These are phyloP conservation scores for Cutaneotrichosporon mucoides DNA, from an alignment of 1,284 basidiomycete species.

Conservation along the genomic window DNA sequence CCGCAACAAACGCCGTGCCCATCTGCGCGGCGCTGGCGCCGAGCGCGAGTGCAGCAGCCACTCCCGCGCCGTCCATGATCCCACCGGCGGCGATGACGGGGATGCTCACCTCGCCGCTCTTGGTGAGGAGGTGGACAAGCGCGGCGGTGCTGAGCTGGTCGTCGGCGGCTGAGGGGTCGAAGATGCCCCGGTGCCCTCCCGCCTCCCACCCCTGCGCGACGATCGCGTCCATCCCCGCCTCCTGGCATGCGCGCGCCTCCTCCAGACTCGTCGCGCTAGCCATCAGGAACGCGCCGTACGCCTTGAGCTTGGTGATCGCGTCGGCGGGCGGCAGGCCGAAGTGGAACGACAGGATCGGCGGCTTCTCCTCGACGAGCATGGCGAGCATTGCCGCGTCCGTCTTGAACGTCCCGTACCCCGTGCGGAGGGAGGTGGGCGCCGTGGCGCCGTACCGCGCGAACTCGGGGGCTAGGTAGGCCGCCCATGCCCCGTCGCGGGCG, in stretches of 20 bases:
- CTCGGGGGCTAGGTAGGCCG: slow-evolving; percentile 21
- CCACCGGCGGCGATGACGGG: slow-evolving; percentile 41
- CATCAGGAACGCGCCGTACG: slow-evolving; percentile 23
- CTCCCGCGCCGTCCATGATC: slow-evolving; percentile 33
- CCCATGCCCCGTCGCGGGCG: slow-evolving; percentile 21
- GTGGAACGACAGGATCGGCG: slow-evolving; percentile 38
- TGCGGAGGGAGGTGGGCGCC: slow-evolving; percentile 22
- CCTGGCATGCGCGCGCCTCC: slow-evolving; percentile 27
- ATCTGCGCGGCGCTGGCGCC: slow-evolving; percentile 37
- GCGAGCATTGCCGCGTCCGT: slow-evolving; percentile 28
- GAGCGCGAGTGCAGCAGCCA: slow-evolving; percentile 21
- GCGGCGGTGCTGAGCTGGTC: slow-evolving; percentile 27
- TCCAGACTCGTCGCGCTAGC: slow-evolving; percentile 31
- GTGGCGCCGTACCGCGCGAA: slow-evolving; percentile 23
- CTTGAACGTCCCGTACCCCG: slow-evolving; percentile 32
- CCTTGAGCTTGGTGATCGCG: slow-evolving; percentile 21
- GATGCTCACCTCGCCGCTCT: neutral
- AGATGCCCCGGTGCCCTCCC: slow-evolving; percentile 42
- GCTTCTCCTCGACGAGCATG: slow-evolving; percentile 30
- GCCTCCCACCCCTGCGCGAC: slow-evolving; percentile 42
- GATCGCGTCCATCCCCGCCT: slow-evolving; percentile 31
- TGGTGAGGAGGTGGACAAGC: slow-evolving; percentile 23
- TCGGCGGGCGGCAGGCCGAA: slow-evolving; percentile 33
- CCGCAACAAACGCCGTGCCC: slow-evolving; percentile 37
- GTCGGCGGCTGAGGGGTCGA: slow-evolving; percentile 27